Percentiles rank a stretch among this genome's conserved stretches.
These are phyloP conservation scores for Fusarium nurragi DNA, from an alignment of 2,329 filamentous ascomycete genomes.

Conservation along the genomic window DNA sequence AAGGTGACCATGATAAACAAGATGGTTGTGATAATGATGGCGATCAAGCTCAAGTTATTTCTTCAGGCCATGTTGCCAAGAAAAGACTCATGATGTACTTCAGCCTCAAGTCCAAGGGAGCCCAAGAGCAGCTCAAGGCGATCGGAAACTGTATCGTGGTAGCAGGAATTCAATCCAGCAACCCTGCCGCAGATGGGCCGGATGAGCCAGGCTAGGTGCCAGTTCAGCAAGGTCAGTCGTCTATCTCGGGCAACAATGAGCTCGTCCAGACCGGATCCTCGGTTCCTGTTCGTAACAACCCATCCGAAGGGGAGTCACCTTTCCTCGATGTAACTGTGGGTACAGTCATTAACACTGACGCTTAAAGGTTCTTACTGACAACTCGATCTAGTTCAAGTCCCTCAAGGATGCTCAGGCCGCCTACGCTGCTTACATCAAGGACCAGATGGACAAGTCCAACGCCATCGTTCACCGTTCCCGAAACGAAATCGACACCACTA, in stretches of 20 bases:
- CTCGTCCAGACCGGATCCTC: neutral
- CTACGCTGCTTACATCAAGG: neutral
- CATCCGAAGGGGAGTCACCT: neutral
- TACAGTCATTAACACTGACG: neutral
- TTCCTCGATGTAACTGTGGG: neutral
- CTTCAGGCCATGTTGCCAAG: neutral
- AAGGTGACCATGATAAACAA: too few species aligned
- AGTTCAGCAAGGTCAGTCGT: neutral
- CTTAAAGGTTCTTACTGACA: neutral
- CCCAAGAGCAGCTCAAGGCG: neutral
- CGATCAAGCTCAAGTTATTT: neutral
- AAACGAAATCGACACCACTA: neutral
- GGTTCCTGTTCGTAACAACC: neutral
- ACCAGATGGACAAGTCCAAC: neutral
- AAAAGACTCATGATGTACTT: slow-evolving; percentile 2
- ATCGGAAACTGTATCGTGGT: neutral
- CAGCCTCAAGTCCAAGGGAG: neutral
- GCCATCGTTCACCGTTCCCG: neutral
- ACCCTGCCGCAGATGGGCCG: neutral
- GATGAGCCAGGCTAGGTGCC: neutral
- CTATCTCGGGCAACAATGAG: neutral
- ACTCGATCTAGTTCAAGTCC: neutral
- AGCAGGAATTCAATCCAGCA: neutral
- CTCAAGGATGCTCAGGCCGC: neutral
- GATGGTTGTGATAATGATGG: neutral